Evolutionary conservation across 179 eudicot species (phyloP).

Genomic region (Silene coronaria): DNA sequence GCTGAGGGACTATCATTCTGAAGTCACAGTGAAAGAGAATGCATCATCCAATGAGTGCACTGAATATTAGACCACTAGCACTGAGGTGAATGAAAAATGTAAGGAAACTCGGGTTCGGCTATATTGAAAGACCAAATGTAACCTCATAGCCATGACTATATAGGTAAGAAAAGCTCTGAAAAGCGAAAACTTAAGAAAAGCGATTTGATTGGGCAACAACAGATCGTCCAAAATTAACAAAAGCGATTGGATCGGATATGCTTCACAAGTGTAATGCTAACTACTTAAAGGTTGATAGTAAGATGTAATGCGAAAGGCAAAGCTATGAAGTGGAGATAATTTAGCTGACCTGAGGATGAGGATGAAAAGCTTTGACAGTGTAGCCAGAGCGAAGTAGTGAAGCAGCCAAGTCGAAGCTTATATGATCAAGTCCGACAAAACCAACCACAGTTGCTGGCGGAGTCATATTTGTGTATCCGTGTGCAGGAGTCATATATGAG

Average conservation of each 20-base stretch:
- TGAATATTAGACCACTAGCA: background rate
- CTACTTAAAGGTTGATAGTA: background rate
- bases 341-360: too few relatives aligned
- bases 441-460: constrained; percentile 38
- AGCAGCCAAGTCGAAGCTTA: constrained; percentile 66
- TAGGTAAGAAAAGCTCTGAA: background rate
- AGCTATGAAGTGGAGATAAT: too few relatives aligned
- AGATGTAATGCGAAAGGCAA: too few relatives aligned
- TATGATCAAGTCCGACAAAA: constrained; percentile 60
- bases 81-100: background rate
- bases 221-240: background rate
- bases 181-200: background rate
- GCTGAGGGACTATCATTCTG: constrained; percentile 44
- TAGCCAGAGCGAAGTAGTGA: constrained; percentile 61
- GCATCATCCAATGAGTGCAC: constrained; percentile 1
- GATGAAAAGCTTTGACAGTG: constrained; percentile 58
- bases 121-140: background rate
- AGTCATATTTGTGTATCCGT: constrained; percentile 24
- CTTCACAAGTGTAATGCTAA: background rate
- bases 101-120: background rate
- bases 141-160: background rate
- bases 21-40: constrained; percentile 7
- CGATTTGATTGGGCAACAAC: background rate
- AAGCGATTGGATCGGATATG: too few relatives aligned
- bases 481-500: background rate